Conservation (phyloP, 768 basidiomycete genomes). For the Naganishia friedmannii region DNA sequence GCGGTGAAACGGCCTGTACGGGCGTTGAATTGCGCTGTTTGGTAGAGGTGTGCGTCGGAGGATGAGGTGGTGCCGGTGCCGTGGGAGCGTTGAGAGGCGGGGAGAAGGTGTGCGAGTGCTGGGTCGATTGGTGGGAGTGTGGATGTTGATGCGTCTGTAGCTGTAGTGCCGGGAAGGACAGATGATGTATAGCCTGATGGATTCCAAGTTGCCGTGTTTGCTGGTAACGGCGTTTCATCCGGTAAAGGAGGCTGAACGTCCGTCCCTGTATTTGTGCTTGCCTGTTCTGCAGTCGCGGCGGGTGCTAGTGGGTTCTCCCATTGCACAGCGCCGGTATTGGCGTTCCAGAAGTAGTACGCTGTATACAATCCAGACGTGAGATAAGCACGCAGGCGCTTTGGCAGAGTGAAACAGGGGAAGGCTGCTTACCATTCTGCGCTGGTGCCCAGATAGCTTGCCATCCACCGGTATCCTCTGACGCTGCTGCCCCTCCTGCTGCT, state of each 20-base stretch:
- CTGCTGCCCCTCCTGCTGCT: background rate
- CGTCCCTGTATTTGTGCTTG: background rate
- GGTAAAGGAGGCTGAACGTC: constrained; percentile 29
- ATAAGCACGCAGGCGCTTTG: too few relatives aligned
- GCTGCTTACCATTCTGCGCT: constrained; percentile 46
- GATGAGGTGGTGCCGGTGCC: background rate
- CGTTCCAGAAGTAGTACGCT: constrained; percentile 53
- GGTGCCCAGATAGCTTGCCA: constrained; percentile 52
- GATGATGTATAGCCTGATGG: constrained; percentile 5
- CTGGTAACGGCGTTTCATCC: background rate
- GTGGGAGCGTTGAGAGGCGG: constrained; percentile 36
- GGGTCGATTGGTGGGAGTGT: constrained; percentile 42
- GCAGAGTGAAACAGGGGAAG: too few relatives aligned
- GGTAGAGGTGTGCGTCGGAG: constrained; percentile 27
- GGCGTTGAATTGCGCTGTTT: constrained; percentile 47
- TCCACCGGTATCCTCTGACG: constrained; percentile 21
- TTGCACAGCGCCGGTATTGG: constrained; percentile 44
- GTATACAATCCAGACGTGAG: background rate
- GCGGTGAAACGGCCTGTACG: constrained; percentile 49
- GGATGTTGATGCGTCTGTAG: background rate
- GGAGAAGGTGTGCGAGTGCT: constrained; percentile 43
- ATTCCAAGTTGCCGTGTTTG: background rate
- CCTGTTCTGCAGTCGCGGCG: constrained; percentile 7
- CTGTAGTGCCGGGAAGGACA: background rate
- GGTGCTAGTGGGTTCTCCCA: constrained; percentile 50